Evolutionary conservation across 192 early-diverging fungal genomes (phyloP).

Genomic region (Pilaira anomala): DNA sequence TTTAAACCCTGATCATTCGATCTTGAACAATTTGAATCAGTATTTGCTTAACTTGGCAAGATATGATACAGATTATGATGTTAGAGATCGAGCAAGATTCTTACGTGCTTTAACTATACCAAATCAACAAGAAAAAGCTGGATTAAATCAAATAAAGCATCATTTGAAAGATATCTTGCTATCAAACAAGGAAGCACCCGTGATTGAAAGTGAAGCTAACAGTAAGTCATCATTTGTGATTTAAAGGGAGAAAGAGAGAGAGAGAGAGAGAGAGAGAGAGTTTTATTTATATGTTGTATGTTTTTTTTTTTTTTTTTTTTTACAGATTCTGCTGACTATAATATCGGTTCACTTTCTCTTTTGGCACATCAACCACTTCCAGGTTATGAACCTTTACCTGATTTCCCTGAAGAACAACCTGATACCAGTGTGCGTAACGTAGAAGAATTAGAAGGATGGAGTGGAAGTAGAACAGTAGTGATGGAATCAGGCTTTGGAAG

Average conservation of each 20-base stretch:
- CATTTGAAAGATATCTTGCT: conserved; percentile 61
- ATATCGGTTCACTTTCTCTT: conserved; percentile 65
- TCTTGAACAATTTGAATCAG: conserved; percentile 51
- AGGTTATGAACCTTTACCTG: conserved; percentile 78
- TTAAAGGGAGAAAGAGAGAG: background rate
- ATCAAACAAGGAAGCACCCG: conserved; percentile 49
- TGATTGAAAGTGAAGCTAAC: conserved; percentile 47
- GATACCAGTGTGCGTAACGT: conserved; percentile 52
- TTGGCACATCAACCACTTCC: conserved; percentile 51
- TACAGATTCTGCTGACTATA: conserved; percentile 40
- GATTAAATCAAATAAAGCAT: conserved; percentile 37
- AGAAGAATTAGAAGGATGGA: conserved; percentile 34
- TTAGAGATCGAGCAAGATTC: conserved; percentile 86
- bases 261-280: too few relatives aligned
- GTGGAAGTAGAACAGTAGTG: conserved; percentile 22
- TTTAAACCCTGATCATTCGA: conserved; percentile 42
- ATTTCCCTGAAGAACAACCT: conserved; percentile 66
- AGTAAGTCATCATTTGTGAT: conserved; percentile 28
- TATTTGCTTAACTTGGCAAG: conserved; percentile 84
- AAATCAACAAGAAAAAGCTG: conserved; percentile 9
- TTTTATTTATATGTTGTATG: conserved; percentile 30
- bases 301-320: conserved; percentile 10
- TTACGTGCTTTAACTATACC: conserved; percentile 45
- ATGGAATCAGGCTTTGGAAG: conserved; percentile 42
- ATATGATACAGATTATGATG: conserved; percentile 87